A percentile compares a stretch with the other conserved stretches of the same genome.
Conservation (phyloP, 169 alveolate genomes). For the Eimeria sp. region DNA sequence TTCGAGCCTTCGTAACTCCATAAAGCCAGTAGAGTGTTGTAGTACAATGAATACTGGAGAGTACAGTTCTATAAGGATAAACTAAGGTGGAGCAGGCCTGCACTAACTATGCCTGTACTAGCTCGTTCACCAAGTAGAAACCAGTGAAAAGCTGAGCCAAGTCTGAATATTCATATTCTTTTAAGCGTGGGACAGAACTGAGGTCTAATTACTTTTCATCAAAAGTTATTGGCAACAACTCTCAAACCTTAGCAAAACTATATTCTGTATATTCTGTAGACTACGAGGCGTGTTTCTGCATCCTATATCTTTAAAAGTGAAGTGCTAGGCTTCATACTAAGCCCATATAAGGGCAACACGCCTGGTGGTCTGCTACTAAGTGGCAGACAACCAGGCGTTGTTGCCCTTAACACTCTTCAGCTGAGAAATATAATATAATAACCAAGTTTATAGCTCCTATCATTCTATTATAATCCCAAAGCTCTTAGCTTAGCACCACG, state of each 20-base stretch:
- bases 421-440: background rate
- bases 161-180: too few species aligned
- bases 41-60: background rate
- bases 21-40: background rate
- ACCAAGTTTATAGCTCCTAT: background rate
- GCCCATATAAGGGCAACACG: too few species aligned
- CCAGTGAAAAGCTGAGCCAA: background rate
- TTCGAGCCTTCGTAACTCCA: background rate
- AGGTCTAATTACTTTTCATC: background rate
- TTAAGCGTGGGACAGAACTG: background rate
- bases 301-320: too few species aligned
- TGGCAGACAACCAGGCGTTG: background rate
- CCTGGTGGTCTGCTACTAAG: background rate
- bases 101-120: background rate
- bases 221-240: too few species aligned
- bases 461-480: background rate
- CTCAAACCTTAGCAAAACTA: too few species aligned
- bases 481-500: too few species aligned
- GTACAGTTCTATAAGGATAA: background rate
- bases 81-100: background rate
- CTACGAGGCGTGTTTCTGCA: too few species aligned
- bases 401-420: background rate
- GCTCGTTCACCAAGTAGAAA: background rate
- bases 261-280: too few species aligned
- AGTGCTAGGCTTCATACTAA: too few species aligned